Evolutionary conservation across 768 basidiomycete species (phyloP), one percentile per base, ranked within the genome.

Genomic region (Kondoa subrosea): DNA sequence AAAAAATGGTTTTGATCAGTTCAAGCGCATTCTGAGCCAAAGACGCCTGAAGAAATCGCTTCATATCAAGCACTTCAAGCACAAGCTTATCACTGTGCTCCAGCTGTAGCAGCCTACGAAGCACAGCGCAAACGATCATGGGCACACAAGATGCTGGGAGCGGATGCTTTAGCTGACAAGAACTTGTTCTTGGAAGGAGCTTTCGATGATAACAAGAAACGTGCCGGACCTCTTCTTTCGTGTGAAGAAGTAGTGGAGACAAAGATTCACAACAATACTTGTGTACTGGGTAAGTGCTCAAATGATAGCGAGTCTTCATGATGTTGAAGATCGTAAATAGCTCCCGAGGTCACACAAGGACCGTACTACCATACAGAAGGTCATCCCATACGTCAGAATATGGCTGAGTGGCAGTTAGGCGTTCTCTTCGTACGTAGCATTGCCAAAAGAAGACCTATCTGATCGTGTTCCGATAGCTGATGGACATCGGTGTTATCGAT

Each of bases 401-500:
- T 77, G 72, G 76, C 75, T 8, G 76, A 77, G 66, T 71, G 75
- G 69, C 74, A 77, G 68, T 71, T 74, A 26, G 76, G 76, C 30
- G 63, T 76, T 8, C 73, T 73, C 27, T 76, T 75, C 73, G 70
- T 73, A 57, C 25, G 71, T 68, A 1, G 58, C 29, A 16, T 60
- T 27, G n/a, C 50, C 30, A 50, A 21, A 56, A 8, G 4, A 29
- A 15, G 2, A 32, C 25, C 4, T 14, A 12, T 25, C 8, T 15
- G n/a, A 25, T n/a, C n/a, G n/a, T n/a, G n/a, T n/a, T n/a, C 4
- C 14, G 17, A 8, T 56, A 72, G 74, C 65, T 73, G 62, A 77
- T 77, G 76, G 74, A 77, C 64, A 71, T 77, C 32, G 76, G 76
- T 33, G 34, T 77, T 40, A 77, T 77, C 63, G 75, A 77, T 56